These are phyloP conservation scores for Sporothrix brunneoviolacea DNA, from an alignment of 2,329 filamentous ascomycete genomes.

Conservation along the genomic window DNA sequence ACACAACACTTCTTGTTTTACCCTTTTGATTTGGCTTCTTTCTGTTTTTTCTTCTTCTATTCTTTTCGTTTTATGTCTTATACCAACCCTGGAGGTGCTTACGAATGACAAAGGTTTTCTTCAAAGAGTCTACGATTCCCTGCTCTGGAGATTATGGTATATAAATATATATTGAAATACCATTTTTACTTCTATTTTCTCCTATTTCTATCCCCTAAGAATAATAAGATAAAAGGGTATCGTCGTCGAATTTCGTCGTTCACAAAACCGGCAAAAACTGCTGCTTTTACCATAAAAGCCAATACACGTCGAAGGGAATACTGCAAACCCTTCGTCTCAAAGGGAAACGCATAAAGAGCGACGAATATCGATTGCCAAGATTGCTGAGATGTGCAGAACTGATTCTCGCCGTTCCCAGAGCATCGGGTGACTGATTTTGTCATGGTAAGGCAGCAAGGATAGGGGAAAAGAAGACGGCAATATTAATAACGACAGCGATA, in stretches of 20 bases:
- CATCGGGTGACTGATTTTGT: not conserved
- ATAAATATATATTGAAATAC: constrained; percentile 3
- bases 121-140: not conserved
- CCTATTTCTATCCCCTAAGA: not conserved
- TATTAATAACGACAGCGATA: not conserved
- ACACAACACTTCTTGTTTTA: too few relatives aligned
- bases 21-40: too few relatives aligned
- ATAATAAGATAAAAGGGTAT: too few relatives aligned
- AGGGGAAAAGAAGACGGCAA: not conserved
- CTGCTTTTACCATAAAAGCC: not conserved
- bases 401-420: not conserved
- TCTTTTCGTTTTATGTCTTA: too few relatives aligned
- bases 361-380: not conserved
- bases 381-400: constrained; percentile 9
- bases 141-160: not conserved
- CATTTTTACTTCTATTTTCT: not conserved
- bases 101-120: not conserved
- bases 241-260: too few relatives aligned
- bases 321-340: not conserved
- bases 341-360: not conserved
- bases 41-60: too few relatives aligned
- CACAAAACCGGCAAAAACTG: too few relatives aligned
- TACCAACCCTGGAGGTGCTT: too few relatives aligned
- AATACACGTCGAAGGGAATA: too few relatives aligned
- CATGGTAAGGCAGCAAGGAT: not conserved